These are phyloP conservation scores for Kodamaea fungicola DNA, from an alignment of 1,139 yeast genomes.

Conservation along the genomic window DNA sequence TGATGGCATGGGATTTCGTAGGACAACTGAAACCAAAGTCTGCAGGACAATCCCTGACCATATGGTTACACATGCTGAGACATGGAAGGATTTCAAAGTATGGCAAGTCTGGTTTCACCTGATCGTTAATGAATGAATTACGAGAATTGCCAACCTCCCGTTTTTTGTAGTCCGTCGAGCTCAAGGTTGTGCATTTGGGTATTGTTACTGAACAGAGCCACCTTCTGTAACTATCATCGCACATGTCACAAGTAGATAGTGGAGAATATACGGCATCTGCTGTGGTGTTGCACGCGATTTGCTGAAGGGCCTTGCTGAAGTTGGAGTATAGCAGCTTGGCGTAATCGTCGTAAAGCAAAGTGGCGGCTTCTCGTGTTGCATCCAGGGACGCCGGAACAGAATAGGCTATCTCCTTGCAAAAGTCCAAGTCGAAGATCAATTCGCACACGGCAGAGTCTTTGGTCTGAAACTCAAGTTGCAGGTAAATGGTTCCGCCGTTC, in stretches of 20 bases:
- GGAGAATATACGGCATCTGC: slow-evolving; percentile 74
- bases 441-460: slow-evolving; percentile 59
- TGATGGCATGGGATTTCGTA: slow-evolving; percentile 28
- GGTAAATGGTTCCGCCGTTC: slow-evolving; percentile 65
- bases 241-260: slow-evolving; percentile 65
- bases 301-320: slow-evolving; percentile 74
- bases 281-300: slow-evolving; percentile 72
- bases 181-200: slow-evolving; percentile 68
- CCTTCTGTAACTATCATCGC: slow-evolving; percentile 66
- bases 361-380: slow-evolving; percentile 20
- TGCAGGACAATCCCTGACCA: slow-evolving; percentile 83
- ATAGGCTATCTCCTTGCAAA: slow-evolving; percentile 81
- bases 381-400: slow-evolving; percentile 69
- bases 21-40: slow-evolving; percentile 78
- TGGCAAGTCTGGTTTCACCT: slow-evolving; percentile 53
- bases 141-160: slow-evolving; percentile 58
- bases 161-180: slow-evolving; percentile 42
- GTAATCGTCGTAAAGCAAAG: slow-evolving; percentile 54
- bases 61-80: slow-evolving; percentile 69
- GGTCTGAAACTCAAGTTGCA: slow-evolving; percentile 60
- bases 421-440: slow-evolving; percentile 67
- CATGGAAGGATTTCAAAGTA: slow-evolving; percentile 89
- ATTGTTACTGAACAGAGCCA: slow-evolving; percentile 91
- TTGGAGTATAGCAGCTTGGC: slow-evolving; percentile 57
- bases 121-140: slow-evolving; percentile 53